Conservation (phyloP, 495 filamentous ascomycete species). For the Aspergillus haitiensis region DNA sequence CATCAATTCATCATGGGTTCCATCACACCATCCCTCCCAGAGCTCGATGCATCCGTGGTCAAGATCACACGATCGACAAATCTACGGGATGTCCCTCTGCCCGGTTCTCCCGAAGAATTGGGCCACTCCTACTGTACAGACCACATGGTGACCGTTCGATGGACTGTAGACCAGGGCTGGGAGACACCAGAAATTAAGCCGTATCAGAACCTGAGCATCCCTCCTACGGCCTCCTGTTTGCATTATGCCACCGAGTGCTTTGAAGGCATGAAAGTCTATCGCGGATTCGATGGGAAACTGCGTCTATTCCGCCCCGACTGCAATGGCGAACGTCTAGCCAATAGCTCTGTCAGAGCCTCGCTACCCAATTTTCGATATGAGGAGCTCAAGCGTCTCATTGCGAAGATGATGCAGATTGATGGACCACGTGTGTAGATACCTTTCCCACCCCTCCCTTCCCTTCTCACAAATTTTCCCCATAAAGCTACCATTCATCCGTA, state of each 20-base stretch:
- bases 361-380: conserved; percentile 71
- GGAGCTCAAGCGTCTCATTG: conserved; percentile 73
- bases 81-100: conserved; percentile 66
- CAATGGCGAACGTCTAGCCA: conserved; percentile 73
- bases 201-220: conserved; percentile 75
- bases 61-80: conserved; percentile 64
- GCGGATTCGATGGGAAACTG: conserved; percentile 43
- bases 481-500: not conserved
- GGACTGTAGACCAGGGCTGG: conserved; percentile 72
- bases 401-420: conserved; percentile 58
- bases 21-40: conserved; percentile 32
- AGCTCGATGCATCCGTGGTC: conserved; percentile 74
- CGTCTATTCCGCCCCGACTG: conserved; percentile 81
- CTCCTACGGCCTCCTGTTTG: conserved; percentile 70
- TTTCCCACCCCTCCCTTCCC: not conserved
- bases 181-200: conserved; percentile 73
- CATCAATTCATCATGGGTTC: conserved; percentile 37
- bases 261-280: conserved; percentile 30
- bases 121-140: conserved; percentile 71
- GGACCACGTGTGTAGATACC: conserved; percentile 37
- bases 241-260: conserved; percentile 32
- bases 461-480: not conserved
- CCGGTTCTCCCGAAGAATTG: conserved; percentile 52
- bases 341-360: conserved; percentile 70
- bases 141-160: conserved; percentile 81